Conservation (phyloP, 1,139 yeast genomes). For the Suhomyces guaymorum region DNA sequence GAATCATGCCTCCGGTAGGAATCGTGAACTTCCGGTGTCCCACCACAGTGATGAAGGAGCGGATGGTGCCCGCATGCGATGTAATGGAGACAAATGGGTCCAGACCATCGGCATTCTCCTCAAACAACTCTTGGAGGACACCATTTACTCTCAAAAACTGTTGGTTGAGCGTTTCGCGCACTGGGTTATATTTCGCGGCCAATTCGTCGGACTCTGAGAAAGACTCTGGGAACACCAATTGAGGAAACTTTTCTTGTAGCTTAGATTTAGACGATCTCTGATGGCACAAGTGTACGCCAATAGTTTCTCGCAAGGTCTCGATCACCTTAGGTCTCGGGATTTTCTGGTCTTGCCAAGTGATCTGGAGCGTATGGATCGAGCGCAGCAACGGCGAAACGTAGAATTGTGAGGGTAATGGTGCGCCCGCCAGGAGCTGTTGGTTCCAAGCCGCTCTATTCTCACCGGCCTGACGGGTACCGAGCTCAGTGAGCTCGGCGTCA, state of each 20-base stretch:
- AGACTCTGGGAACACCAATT: constrained; percentile 36
- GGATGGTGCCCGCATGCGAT: constrained; percentile 64
- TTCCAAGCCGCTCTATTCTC: constrained; percentile 49
- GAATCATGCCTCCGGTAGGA: constrained; percentile 68
- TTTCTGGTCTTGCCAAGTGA: constrained; percentile 57
- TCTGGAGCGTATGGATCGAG: constrained; percentile 55
- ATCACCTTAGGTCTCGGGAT: constrained; percentile 40
- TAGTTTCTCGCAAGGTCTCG: constrained; percentile 65
- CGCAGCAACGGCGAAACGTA: constrained; percentile 69
- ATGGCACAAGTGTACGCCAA: constrained; percentile 71
- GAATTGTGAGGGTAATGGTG: constrained; percentile 55
- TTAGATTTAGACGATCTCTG: constrained; percentile 45
- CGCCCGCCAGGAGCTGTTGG: constrained; percentile 45
- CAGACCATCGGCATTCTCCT: constrained; percentile 24
- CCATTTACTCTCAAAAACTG: constrained; percentile 51
- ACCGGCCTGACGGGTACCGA: constrained; percentile 50
- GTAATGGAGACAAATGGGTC: constrained; percentile 48
- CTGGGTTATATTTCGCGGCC: constrained; percentile 26
- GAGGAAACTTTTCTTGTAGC: constrained; percentile 25
- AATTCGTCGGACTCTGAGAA: constrained; percentile 52
- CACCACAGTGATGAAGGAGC: constrained; percentile 52
- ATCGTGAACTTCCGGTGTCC: constrained; percentile 57
- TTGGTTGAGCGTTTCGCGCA: constrained; percentile 49
- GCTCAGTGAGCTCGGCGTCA: constrained; percentile 61
- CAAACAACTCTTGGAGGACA: constrained; percentile 55